Evolutionary conservation across 345 rosid genomes (phyloP).

Genomic region (Melastoma malabathricum): DNA sequence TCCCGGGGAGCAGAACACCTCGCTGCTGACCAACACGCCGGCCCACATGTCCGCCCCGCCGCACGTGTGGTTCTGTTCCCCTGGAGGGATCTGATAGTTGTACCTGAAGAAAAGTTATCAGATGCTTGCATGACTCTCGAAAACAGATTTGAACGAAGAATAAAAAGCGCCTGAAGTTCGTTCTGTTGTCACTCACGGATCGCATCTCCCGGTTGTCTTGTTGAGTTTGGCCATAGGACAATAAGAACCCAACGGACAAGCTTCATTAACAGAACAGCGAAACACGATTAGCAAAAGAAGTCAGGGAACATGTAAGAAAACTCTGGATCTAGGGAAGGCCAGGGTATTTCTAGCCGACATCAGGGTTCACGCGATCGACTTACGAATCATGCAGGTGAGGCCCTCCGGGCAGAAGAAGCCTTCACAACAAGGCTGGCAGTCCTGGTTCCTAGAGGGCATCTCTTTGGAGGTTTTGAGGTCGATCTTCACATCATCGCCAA

Average conservation of each 20-base stretch:
- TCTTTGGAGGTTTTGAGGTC: constrained; percentile 30
- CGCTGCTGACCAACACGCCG: constrained; percentile 37
- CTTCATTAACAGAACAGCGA: constrained; percentile 26
- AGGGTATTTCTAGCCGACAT: too few relatives aligned
- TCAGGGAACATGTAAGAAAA: too few relatives aligned
- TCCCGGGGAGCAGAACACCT: constrained; percentile 72
- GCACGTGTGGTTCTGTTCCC: constrained; percentile 52
- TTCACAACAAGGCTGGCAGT: constrained; percentile 84
- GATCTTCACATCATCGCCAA: constrained; percentile 17
- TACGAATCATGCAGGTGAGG: constrained; percentile 93
- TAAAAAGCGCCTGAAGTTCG: not conserved
- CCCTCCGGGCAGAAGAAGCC: constrained; percentile 97
- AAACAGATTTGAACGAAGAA: not conserved
- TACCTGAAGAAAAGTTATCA: constrained; percentile 36
- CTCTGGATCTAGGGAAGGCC: not conserved
- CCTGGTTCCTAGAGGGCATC: constrained; percentile 44
- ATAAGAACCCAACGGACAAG: constrained; percentile 77
- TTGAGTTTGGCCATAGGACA: constrained; percentile 75
- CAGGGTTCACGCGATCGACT: constrained; percentile 15
- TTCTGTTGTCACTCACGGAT: constrained; percentile 51
- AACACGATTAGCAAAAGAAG: not conserved
- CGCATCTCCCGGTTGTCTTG: constrained; percentile 53
- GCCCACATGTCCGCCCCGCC: constrained; percentile 78
- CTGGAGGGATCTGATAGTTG: constrained; percentile 61
- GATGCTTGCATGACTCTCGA: constrained; percentile 1